Conservation (phyloP, 352 stramenopile species). For the Globisporangium perplexum region DNA sequence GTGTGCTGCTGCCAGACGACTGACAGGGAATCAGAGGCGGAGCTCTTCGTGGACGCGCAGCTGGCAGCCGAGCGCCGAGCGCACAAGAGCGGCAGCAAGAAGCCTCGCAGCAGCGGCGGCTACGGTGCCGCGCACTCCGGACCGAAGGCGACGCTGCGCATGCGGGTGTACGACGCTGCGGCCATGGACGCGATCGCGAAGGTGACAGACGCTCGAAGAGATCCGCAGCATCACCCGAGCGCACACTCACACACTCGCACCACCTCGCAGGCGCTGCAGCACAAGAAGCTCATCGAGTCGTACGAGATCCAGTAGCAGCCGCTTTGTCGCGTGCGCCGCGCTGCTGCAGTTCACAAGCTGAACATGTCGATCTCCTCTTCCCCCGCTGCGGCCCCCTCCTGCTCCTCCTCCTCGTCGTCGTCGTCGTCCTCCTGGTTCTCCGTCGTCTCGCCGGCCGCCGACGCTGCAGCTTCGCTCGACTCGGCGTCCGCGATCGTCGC, state of each 20-base stretch:
- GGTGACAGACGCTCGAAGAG: slow-evolving; percentile 11
- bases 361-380: slow-evolving; percentile 59
- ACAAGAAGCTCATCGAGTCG: slow-evolving; percentile 12
- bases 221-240: background rate
- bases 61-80: slow-evolving; percentile 9
- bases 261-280: slow-evolving; percentile 4
- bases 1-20: background rate
- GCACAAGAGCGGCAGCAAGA: slow-evolving; percentile 1
- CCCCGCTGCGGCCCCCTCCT: slow-evolving; percentile 15
- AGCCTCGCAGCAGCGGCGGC: slow-evolving; percentile 14
- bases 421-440: slow-evolving; percentile 12
- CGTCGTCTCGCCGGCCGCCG: slow-evolving; percentile 9
- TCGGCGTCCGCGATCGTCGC: slow-evolving; percentile 5
- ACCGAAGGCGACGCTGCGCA: slow-evolving; percentile 17
- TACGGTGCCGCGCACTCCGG: background rate
- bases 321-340: background rate
- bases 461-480: background rate
- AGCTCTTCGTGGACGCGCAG: slow-evolving; percentile 43
- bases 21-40: slow-evolving; percentile 23
- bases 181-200: slow-evolving; percentile 36
- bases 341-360: slow-evolving; percentile 19
- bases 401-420: slow-evolving; percentile 10
- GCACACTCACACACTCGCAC: background rate
- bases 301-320: slow-evolving; percentile 6
- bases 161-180: slow-evolving; percentile 33